Percentiles rank a stretch among this genome's conserved stretches.
phyloP scores from a whole-genome alignment of 2,329 filamentous ascomycete genomes.

The Akanthomyces muscarius region DNA sequence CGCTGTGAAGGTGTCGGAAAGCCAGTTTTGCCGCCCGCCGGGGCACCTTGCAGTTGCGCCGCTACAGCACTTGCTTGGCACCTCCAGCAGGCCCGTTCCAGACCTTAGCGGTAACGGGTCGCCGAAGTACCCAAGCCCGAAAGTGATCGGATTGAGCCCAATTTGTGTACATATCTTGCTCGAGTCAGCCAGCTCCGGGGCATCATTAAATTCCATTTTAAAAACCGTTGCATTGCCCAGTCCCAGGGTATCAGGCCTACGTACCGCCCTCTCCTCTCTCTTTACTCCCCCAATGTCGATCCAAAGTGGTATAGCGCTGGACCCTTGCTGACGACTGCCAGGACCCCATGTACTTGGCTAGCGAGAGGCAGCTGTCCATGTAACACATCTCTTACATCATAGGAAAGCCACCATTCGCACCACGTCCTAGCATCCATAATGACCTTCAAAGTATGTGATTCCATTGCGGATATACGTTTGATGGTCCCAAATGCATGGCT shows the following conservation, averaged over 20 bases:
- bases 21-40: constrained; percentile 33
- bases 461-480: too few relatives aligned
- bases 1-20: constrained; percentile 22
- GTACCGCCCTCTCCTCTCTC: background rate
- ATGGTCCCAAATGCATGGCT: background rate
- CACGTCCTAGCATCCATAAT: constrained; percentile 22
- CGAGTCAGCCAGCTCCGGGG: background rate
- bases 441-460: constrained; percentile 30
- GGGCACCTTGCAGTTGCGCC: background rate
- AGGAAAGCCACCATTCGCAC: constrained; percentile 1
- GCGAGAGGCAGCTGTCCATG: constrained; percentile 1
- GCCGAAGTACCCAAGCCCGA: background rate
- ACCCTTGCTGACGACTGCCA: background rate
- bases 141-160: constrained; percentile 6
- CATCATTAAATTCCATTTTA: background rate
- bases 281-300: background rate
- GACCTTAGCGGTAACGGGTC: too few relatives aligned
- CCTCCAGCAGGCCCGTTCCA: too few relatives aligned
- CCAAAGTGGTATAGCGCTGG: constrained; percentile 1
- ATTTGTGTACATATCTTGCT: background rate
- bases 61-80: too few relatives aligned
- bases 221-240: background rate
- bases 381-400: constrained; percentile 19
- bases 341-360: background rate
- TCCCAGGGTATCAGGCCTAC: background rate